Evolutionary conservation across 345 rosid species (phyloP).

Genomic region (Pseudoturritis turrita): DNA sequence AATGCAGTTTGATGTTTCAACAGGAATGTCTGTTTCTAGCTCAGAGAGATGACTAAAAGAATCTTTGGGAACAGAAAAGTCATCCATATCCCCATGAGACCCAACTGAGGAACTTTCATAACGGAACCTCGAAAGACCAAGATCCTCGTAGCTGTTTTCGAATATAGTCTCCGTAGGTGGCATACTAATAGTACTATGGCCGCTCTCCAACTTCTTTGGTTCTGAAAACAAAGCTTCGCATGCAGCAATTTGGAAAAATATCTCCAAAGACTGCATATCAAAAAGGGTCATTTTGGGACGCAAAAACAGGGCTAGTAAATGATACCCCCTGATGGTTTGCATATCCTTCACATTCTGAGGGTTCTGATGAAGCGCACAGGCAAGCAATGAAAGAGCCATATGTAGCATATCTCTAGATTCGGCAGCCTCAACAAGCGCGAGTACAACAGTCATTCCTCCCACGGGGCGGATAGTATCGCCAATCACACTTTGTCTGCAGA

Average conservation of each 20-base stretch:
- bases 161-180: conserved; percentile 51
- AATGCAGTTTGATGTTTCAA: conserved; percentile 92
- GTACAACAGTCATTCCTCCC: conserved; percentile 86
- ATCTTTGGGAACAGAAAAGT: conserved; percentile 86
- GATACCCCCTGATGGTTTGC: conserved; percentile 97
- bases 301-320: conserved; percentile 89
- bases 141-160: conserved; percentile 77
- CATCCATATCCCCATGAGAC: conserved; percentile 94
- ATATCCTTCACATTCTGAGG: conserved; percentile 95
- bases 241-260: conserved; percentile 97
- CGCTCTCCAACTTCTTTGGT: conserved; percentile 66
- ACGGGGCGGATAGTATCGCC: conserved; percentile 88
- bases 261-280: conserved; percentile 96
- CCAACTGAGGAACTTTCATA: conserved; percentile 87
- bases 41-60: conserved; percentile 91
- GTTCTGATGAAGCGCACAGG: conserved; percentile 92
- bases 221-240: conserved; percentile 98
- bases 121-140: conserved; percentile 67
- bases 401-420: conserved; percentile 96
- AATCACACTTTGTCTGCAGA: conserved; percentile 85
- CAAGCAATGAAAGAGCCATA: conserved; percentile 87
- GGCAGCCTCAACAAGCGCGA: conserved; percentile 93
- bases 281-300: conserved; percentile 79
- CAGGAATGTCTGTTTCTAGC: conserved; percentile 78
- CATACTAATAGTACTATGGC: conserved; percentile 29